A percentile compares a stretch with the other conserved stretches of the same genome.
phyloP scores from a whole-genome alignment of 208 protist genomes.

The Crithidia bombi region DNA sequence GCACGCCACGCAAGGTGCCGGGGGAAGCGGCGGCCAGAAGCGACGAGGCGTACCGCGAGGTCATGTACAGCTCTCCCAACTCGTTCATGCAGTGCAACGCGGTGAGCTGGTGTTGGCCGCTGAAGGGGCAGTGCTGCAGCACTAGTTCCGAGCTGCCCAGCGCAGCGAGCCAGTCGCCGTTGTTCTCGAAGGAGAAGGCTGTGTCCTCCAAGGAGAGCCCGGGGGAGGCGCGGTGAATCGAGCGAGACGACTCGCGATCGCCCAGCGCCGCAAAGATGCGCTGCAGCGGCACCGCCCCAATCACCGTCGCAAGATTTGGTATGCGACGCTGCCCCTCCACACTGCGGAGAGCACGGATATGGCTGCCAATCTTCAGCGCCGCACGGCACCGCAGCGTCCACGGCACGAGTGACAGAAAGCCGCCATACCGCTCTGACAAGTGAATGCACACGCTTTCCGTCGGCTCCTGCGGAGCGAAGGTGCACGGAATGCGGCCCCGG shows the following conservation, averaged over 20 bases:
- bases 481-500: slow-evolving; percentile 13
- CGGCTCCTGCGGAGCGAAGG: slow-evolving; percentile 31
- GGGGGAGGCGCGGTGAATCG: slow-evolving; percentile 61
- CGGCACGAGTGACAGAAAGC: slow-evolving; percentile 46
- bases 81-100: slow-evolving; percentile 84
- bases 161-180: slow-evolving; percentile 82
- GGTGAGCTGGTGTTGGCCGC: slow-evolving; percentile 76
- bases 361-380: slow-evolving; percentile 71
- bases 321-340: slow-evolving; percentile 72
- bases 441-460: slow-evolving; percentile 27
- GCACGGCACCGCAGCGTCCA: slow-evolving; percentile 52
- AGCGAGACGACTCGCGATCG: slow-evolving; percentile 80
- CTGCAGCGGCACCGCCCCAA: slow-evolving; percentile 60
- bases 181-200: slow-evolving; percentile 86
- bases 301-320: slow-evolving; percentile 30
- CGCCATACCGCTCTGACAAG: slow-evolving; percentile 42
- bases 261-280: slow-evolving; percentile 79
- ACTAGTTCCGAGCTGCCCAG: slow-evolving; percentile 78
- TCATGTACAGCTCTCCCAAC: slow-evolving; percentile 87
- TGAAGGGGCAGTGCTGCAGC: slow-evolving; percentile 73
- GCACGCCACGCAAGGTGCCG: not conserved
- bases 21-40: slow-evolving; percentile 11
- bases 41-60: slow-evolving; percentile 65
- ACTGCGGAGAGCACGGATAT: slow-evolving; percentile 77
- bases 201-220: slow-evolving; percentile 52